Evolutionary conservation across 2,329 filamentous ascomycete genomes (phyloP).

Genomic region (Beauveria medogensis): DNA sequence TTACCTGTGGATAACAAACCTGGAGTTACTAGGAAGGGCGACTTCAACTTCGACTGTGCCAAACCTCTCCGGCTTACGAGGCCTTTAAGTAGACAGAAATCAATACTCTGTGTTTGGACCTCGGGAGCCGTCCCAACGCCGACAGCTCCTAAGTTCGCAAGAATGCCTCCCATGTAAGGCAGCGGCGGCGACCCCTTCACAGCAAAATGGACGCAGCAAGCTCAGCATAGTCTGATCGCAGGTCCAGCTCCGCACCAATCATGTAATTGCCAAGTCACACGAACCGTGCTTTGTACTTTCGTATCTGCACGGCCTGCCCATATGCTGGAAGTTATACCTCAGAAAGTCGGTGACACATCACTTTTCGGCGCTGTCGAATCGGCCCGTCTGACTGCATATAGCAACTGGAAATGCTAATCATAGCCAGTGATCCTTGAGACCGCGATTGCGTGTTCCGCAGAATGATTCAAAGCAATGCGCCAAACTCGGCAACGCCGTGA

Average conservation of each 20-base stretch:
- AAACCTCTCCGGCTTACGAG: background rate
- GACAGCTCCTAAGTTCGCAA: background rate
- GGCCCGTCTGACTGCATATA: too few species aligned
- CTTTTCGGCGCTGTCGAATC: too few species aligned
- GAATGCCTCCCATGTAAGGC: background rate
- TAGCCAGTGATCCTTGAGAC: too few species aligned
- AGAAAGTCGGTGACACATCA: background rate
- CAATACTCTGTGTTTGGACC: background rate
- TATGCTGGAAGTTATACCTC: background rate
- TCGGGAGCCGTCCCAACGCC: background rate
- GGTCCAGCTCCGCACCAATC: background rate
- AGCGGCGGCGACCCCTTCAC: background rate
- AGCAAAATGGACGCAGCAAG: background rate
- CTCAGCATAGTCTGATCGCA: background rate
- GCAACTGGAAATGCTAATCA: too few species aligned
- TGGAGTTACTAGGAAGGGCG: background rate
- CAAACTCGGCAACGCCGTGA: too few species aligned
- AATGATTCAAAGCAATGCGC: too few species aligned
- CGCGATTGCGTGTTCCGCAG: background rate
- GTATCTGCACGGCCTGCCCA: background rate
- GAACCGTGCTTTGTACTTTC: background rate
- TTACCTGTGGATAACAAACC: background rate
- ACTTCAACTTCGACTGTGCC: background rate
- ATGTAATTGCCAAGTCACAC: background rate
- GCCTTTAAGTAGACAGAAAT: conserved; percentile 1